phyloP scores from a whole-genome alignment of 768 basidiomycete species.

The Trametes cingulata region DNA sequence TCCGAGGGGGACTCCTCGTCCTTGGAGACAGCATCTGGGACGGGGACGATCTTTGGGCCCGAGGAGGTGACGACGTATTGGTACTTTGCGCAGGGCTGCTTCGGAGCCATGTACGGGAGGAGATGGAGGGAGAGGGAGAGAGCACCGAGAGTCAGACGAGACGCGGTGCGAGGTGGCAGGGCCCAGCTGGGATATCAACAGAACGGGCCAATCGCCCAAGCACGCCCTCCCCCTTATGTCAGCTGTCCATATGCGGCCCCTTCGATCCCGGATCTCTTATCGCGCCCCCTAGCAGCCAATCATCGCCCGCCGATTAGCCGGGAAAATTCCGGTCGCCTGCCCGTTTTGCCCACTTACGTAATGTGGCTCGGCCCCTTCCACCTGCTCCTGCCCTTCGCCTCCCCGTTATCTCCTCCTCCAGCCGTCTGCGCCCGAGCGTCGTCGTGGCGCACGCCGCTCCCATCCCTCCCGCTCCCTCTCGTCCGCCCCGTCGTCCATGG shows the following conservation, averaged over 20 bases:
- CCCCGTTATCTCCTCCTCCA: conserved; percentile 4
- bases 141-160: not conserved
- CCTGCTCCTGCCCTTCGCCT: conserved; percentile 6
- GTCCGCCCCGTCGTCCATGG: not conserved
- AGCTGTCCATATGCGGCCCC: conserved; percentile 6
- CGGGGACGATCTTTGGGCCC: conserved; percentile 70
- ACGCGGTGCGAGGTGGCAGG: conserved; percentile 8
- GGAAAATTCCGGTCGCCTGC: conserved; percentile 6
- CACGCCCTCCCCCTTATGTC: conserved; percentile 7
- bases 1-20: conserved; percentile 85
- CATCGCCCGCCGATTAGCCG: conserved; percentile 10
- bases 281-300: conserved; percentile 15
- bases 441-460: not conserved
- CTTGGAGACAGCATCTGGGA: conserved; percentile 63
- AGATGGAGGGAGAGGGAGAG: conserved; percentile 12
- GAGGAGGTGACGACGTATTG: conserved; percentile 71
- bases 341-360: conserved; percentile 5
- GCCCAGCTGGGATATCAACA: conserved; percentile 15
- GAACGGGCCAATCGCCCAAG: no score
- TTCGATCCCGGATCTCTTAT: conserved; percentile 12
- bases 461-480: not conserved
- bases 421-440: not conserved
- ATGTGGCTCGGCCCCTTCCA: conserved; percentile 5
- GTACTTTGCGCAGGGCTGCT: conserved; percentile 67
- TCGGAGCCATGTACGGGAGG: conserved; percentile 57